A percentile compares a stretch with the other conserved stretches of the same genome.
phyloP scores from a whole-genome alignment of 495 filamentous ascomycete genomes.

The Xylaria intraflava region DNA sequence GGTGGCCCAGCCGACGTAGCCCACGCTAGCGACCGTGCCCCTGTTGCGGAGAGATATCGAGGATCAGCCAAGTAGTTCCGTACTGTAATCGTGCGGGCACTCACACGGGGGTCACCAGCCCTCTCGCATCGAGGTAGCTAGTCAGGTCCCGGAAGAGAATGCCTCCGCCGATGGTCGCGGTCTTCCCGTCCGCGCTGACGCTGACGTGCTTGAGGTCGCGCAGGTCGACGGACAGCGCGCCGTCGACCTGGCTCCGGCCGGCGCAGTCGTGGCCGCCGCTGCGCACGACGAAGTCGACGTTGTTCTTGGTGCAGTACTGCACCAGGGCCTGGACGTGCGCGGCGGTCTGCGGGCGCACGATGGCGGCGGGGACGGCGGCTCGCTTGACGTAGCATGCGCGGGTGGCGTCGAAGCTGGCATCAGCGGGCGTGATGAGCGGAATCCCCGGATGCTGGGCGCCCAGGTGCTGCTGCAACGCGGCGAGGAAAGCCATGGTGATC shows the following conservation, averaged over 20 bases:
- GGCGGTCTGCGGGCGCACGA: slow-evolving; percentile 32
- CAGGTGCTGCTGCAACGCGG: neutral
- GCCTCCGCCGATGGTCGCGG: slow-evolving; percentile 35
- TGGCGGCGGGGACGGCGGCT: slow-evolving; percentile 3
- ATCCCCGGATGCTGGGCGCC: neutral
- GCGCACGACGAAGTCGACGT: slow-evolving; percentile 31
- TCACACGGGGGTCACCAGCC: slow-evolving; percentile 26
- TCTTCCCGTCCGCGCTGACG: slow-evolving; percentile 18
- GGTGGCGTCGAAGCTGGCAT: neutral
- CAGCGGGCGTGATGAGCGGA: neutral
- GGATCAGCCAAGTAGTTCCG: neutral
- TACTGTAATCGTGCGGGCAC: neutral
- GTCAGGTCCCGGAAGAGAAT: slow-evolving; percentile 25
- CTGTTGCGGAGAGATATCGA: neutral
- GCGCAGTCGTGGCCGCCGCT: slow-evolving; percentile 38
- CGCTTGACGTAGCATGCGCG: slow-evolving; percentile 3
- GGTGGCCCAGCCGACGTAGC: slow-evolving; percentile 35
- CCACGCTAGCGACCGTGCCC: slow-evolving; percentile 27
- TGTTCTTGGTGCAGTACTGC: slow-evolving; percentile 14
- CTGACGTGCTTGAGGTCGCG: slow-evolving; percentile 30
- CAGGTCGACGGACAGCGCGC: slow-evolving; percentile 33
- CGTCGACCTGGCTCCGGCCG: slow-evolving; percentile 23
- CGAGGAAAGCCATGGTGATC: slow-evolving; percentile 13
- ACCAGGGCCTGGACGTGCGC: slow-evolving; percentile 31
- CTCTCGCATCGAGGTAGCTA: slow-evolving; percentile 21